A percentile compares a stretch with the other conserved stretches of the same genome.
Conservation (phyloP, 108 stramenopile species). For the Cyclotella atomus region DNA sequence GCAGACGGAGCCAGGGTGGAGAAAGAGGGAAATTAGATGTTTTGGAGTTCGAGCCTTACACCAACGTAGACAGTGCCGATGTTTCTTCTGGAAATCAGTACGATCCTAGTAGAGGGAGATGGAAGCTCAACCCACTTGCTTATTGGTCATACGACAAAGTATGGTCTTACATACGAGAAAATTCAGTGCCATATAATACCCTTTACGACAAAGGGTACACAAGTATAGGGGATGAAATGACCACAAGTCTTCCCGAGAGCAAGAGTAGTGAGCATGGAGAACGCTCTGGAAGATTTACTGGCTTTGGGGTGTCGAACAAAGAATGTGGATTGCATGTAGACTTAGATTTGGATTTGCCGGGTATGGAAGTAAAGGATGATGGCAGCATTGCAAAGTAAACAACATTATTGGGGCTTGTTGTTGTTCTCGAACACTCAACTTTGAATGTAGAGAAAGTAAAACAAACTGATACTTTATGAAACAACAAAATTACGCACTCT, state of each 20-base stretch:
- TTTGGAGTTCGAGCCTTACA: conserved; percentile 36
- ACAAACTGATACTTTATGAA: too few relatives aligned
- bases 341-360: background rate
- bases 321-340: conserved; percentile 3
- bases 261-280: conserved; percentile 18
- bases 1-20: conserved; percentile 48
- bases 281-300: conserved; percentile 51
- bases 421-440: too few relatives aligned
- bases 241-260: conserved; percentile 10
- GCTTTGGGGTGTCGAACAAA: background rate
- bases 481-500: too few relatives aligned
- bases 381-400: background rate
- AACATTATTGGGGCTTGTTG: background rate
- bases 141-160: conserved; percentile 55
- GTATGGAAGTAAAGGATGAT: background rate
- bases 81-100: background rate
- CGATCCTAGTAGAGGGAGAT: conserved; percentile 14
- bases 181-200: conserved; percentile 50
- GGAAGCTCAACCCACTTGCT: conserved; percentile 53
- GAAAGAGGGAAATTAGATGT: conserved; percentile 40
- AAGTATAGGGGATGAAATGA: conserved; percentile 54
- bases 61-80: conserved; percentile 2
- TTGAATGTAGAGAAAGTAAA: too few relatives aligned
- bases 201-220: conserved; percentile 53
- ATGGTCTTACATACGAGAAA: conserved; percentile 44